Conservation (phyloP, 1,139 yeast genomes). For the Geotrichum histeridarum region DNA sequence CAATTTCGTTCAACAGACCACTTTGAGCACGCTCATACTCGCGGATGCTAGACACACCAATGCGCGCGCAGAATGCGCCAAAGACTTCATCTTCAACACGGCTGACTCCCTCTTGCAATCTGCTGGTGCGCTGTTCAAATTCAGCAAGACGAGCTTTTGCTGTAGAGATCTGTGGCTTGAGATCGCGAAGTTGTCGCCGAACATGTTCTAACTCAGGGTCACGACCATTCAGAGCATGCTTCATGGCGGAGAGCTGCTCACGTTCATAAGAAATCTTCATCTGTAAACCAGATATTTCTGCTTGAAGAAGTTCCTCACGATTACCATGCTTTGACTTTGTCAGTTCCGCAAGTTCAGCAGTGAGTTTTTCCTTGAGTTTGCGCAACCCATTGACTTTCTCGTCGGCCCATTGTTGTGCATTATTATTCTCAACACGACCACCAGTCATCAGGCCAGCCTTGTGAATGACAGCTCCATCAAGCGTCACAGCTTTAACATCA, state of each 20-base stretch:
- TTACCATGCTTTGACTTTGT: slow-evolving; percentile 46
- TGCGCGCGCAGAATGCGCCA: slow-evolving; percentile 48
- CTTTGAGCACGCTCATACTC: slow-evolving; percentile 66
- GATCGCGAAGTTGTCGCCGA: slow-evolving; percentile 25
- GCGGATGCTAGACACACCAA: slow-evolving; percentile 51
- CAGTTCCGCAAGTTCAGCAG: slow-evolving; percentile 49
- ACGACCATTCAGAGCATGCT: slow-evolving; percentile 52
- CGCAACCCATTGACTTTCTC: slow-evolving; percentile 57
- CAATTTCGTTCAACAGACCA: slow-evolving; percentile 51
- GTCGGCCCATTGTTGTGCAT: slow-evolving; percentile 62
- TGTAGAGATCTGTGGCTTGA: slow-evolving; percentile 21
- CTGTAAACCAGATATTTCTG: slow-evolving; percentile 53
- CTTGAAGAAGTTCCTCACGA: slow-evolving; percentile 52
- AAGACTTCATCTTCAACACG: slow-evolving; percentile 41
- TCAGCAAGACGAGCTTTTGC: slow-evolving; percentile 24
- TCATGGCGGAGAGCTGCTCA: slow-evolving; percentile 47
- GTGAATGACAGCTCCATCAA: slow-evolving; percentile 82
- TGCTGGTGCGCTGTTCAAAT: slow-evolving; percentile 32
- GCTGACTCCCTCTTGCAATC: slow-evolving; percentile 29
- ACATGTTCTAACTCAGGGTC: slow-evolving; percentile 55
- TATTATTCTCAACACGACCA: slow-evolving; percentile 48
- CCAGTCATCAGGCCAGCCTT: slow-evolving; percentile 91
- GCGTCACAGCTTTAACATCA: slow-evolving; percentile 66
- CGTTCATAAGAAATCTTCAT: slow-evolving; percentile 50
- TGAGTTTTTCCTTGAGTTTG: slow-evolving; percentile 56